These are phyloP conservation scores for Avena atlantica DNA, from an alignment of 176 grass and related monocot genomes.

Conservation along the genomic window DNA sequence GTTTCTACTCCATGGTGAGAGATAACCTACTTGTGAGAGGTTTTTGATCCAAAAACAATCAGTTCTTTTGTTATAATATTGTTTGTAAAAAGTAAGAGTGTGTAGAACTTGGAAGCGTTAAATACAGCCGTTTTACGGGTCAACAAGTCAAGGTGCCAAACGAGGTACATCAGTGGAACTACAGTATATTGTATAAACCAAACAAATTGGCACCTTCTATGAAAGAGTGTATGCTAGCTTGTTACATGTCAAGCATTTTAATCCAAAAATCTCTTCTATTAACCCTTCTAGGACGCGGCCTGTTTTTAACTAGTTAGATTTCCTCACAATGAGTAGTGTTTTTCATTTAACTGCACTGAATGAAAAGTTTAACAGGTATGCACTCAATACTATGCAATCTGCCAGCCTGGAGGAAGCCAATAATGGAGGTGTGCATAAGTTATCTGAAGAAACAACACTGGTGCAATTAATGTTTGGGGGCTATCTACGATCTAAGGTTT, in stretches of 20 bases:
- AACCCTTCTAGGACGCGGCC: neutral
- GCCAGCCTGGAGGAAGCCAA: conserved; percentile 73
- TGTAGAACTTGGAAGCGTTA: neutral
- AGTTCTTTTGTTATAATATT: neutral
- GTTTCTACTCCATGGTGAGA: neutral
- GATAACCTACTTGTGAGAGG: neutral
- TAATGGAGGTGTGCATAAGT: conserved; percentile 39
- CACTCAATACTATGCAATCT: conserved; percentile 92
- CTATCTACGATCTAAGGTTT: conserved; percentile 90
- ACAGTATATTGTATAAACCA: conserved; percentile 5
- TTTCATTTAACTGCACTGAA: conserved; percentile 31
- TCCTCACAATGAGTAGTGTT: conserved; percentile 15
- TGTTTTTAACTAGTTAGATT: neutral
- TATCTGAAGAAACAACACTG: conserved; percentile 82
- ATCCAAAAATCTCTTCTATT: conserved; percentile 7
- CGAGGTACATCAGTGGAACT: neutral
- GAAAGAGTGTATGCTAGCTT: neutral
- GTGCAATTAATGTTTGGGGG: conserved; percentile 90
- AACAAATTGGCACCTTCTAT: neutral
- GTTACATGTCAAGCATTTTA: conserved; percentile 1
- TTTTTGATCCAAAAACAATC: neutral
- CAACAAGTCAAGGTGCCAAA: neutral
- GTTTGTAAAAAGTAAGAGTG: neutral
- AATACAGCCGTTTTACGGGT: neutral
- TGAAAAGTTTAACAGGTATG: conserved; percentile 67